Conservation (phyloP, 805 yeast genomes). For the Candida fluviatilis region DNA sequence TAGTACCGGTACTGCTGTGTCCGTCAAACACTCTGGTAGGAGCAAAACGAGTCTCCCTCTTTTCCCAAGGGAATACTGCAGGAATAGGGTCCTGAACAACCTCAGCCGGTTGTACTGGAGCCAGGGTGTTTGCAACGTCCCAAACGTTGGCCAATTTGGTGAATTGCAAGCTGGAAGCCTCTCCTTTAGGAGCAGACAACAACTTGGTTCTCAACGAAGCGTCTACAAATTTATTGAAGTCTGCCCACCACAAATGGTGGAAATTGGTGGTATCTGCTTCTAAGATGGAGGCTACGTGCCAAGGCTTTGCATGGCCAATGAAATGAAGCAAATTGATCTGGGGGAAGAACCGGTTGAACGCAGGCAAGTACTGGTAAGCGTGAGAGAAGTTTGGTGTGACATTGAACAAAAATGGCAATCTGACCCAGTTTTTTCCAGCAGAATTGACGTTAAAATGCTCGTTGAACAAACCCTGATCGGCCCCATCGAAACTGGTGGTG, state of each 20-base stretch:
- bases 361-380: slow-evolving; percentile 32
- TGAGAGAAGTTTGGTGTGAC: slow-evolving; percentile 27
- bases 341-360: slow-evolving; percentile 24
- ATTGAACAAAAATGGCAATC: slow-evolving; percentile 30
- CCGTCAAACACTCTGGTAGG: slow-evolving; percentile 24
- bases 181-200: slow-evolving; percentile 16
- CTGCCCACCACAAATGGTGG: slow-evolving; percentile 28
- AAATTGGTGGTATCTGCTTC: slow-evolving; percentile 16
- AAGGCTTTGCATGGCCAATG: slow-evolving; percentile 31
- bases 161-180: slow-evolving; percentile 19
- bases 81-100: slow-evolving; percentile 5
- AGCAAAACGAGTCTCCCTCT: slow-evolving; percentile 13
- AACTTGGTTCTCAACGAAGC: slow-evolving; percentile 11
- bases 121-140: slow-evolving; percentile 11
- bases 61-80: slow-evolving; percentile 30
- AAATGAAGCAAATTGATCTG: slow-evolving; percentile 28
- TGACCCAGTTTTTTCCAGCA: slow-evolving; percentile 23
- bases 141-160: slow-evolving; percentile 17
- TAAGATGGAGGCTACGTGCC: slow-evolving; percentile 18
- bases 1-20: slow-evolving; percentile 3
- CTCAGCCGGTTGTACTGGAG: neutral
- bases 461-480: slow-evolving; percentile 35
- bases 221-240: slow-evolving; percentile 19
- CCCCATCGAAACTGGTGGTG: slow-evolving; percentile 29
- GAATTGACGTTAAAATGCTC: slow-evolving; percentile 25